These are phyloP conservation scores for Adansonia grandidieri DNA, from an alignment of 441 rosid species.

Conservation along the genomic window DNA sequence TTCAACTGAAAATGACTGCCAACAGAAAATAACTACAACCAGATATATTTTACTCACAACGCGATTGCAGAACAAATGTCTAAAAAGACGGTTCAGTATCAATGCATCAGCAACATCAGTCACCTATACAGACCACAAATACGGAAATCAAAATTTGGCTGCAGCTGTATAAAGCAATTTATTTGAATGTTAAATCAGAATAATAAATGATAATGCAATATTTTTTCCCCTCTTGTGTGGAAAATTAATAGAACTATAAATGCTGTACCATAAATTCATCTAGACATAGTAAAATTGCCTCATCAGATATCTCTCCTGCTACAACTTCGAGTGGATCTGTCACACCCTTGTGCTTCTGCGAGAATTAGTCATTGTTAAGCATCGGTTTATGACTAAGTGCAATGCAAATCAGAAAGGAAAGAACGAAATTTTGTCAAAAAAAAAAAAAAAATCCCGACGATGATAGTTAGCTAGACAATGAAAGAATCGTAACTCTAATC, in stretches of 20 bases:
- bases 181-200: slow-evolving; percentile 4
- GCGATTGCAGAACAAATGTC: slow-evolving; percentile 84
- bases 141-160: slow-evolving; percentile 7
- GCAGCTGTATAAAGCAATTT: background rate
- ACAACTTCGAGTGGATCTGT: slow-evolving; percentile 98
- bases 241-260: slow-evolving; percentile 5
- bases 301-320: slow-evolving; percentile 95
- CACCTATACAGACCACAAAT: slow-evolving; percentile 48
- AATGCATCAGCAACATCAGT: slow-evolving; percentile 91
- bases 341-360: slow-evolving; percentile 91
- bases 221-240: background rate
- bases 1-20: slow-evolving; percentile 20
- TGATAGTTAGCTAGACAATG: slow-evolving; percentile 12
- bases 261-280: slow-evolving; percentile 95
- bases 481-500: background rate
- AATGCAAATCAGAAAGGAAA: slow-evolving; percentile 19
- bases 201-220: background rate
- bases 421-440: background rate
- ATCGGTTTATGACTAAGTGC: slow-evolving; percentile 10
- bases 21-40: slow-evolving; percentile 16
- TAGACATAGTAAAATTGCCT: slow-evolving; percentile 79
- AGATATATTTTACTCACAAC: slow-evolving; percentile 56
- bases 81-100: slow-evolving; percentile 81
- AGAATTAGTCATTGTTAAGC: slow-evolving; percentile 27
- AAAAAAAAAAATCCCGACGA: slow-evolving; percentile 10